Evolutionary conservation across 2,329 filamentous ascomycete genomes (phyloP).

Genomic region (Trichoderma pleuroti): DNA sequence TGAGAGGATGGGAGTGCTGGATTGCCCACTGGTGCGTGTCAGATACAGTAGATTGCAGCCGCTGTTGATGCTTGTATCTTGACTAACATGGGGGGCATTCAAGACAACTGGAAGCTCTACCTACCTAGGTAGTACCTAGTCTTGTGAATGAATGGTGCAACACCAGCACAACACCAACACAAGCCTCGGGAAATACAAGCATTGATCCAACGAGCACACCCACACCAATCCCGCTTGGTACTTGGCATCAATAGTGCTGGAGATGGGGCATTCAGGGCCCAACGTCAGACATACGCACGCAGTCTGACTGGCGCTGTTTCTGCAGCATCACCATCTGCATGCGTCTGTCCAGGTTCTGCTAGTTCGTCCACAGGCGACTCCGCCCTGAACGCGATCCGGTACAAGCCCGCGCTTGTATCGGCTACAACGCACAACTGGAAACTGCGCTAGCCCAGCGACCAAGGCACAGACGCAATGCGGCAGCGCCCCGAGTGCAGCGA

Average conservation of each 20-base stretch:
- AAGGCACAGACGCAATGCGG: not conserved
- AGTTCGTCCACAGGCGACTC: not conserved
- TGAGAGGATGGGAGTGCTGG: not conserved
- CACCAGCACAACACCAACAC: not conserved
- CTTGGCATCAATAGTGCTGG: not conserved
- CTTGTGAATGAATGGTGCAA: not conserved
- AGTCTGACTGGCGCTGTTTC: not conserved
- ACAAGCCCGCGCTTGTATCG: not conserved
- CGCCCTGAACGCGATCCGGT: not conserved
- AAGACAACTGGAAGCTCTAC: too few relatives aligned
- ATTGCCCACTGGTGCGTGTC: not conserved
- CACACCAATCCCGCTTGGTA: not conserved
- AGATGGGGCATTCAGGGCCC: not conserved
- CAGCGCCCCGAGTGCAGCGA: not conserved
- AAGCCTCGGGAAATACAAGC: not conserved
- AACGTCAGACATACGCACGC: not conserved
- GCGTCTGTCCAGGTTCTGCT: not conserved
- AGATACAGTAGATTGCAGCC: conserved; percentile 6
- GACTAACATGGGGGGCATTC: too few relatives aligned
- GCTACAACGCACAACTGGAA: not conserved
- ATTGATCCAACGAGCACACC: not conserved
- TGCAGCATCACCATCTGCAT: not conserved
- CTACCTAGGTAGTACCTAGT: too few relatives aligned
- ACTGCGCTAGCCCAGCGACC: not conserved
- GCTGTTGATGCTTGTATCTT: not conserved